A percentile compares a stretch with the other conserved stretches of the same genome.
Evolutionary conservation across 495 filamentous ascomycete species (phyloP).

Genomic region (Penicillium steckii): DNA sequence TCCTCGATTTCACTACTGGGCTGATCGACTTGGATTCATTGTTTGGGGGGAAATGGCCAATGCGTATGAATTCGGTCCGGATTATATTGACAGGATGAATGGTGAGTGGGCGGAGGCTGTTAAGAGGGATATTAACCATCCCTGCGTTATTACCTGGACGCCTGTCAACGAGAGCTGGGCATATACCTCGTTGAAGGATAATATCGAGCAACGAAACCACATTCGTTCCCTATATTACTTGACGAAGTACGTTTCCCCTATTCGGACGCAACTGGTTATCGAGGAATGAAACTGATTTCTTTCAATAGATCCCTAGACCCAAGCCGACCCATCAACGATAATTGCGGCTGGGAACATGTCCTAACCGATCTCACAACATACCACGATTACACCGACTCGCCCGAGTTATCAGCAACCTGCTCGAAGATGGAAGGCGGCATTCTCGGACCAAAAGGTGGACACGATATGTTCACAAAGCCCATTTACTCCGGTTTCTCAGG

Average conservation of each 20-base stretch:
- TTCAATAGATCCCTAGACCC: slow-evolving; percentile 47
- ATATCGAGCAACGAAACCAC: slow-evolving; percentile 55
- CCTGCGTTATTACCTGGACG: slow-evolving; percentile 61
- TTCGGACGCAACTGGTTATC: background rate
- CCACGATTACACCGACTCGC: slow-evolving; percentile 58
- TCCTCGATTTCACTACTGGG: slow-evolving; percentile 38
- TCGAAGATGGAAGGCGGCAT: slow-evolving; percentile 41
- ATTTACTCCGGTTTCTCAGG: slow-evolving; percentile 27
- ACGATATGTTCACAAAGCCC: slow-evolving; percentile 48
- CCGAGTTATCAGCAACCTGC: slow-evolving; percentile 47
- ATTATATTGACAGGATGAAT: slow-evolving; percentile 52
- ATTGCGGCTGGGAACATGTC: slow-evolving; percentile 65
- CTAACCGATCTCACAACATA: slow-evolving; percentile 57
- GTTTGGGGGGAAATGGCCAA: slow-evolving; percentile 45
- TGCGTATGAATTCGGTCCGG: slow-evolving; percentile 48
- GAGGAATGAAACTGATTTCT: background rate
- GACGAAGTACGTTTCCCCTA: slow-evolving; percentile 48
- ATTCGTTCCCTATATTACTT: slow-evolving; percentile 56
- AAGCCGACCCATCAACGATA: slow-evolving; percentile 60
- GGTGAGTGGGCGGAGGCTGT: slow-evolving; percentile 57
- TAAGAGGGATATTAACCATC: slow-evolving; percentile 58
- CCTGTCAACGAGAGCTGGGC: slow-evolving; percentile 63
- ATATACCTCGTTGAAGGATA: slow-evolving; percentile 49
- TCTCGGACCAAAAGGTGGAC: slow-evolving; percentile 40
- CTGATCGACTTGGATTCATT: slow-evolving; percentile 38